Percentiles rank a stretch among this genome's conserved stretches.
phyloP scores from a whole-genome alignment of 768 basidiomycete genomes.

The Collybia sordida region DNA sequence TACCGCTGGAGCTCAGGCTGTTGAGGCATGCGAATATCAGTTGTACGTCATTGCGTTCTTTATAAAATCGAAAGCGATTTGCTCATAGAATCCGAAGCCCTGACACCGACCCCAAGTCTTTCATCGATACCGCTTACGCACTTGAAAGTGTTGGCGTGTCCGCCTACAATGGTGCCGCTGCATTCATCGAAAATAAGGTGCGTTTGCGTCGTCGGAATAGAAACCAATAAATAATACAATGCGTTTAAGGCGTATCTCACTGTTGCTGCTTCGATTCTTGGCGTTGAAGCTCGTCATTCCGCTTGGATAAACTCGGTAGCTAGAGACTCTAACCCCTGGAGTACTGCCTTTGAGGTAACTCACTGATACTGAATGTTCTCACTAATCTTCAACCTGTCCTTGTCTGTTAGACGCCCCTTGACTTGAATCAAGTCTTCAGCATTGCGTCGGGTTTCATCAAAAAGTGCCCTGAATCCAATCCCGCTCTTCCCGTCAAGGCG shows the following conservation, averaged over 20 bases:
- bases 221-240: background rate
- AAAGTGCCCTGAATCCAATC: constrained; percentile 52
- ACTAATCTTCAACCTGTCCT: background rate
- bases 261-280: constrained; percentile 58
- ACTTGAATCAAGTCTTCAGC: constrained; percentile 38
- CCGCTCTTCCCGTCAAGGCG: constrained; percentile 41
- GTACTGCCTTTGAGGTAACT: constrained; percentile 54
- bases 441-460: constrained; percentile 45
- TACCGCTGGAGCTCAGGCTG: constrained; percentile 32
- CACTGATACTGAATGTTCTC: background rate
- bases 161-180: constrained; percentile 59
- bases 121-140: constrained; percentile 47
- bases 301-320: constrained; percentile 58
- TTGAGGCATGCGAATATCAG: constrained; percentile 56
- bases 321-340: constrained; percentile 51
- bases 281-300: constrained; percentile 62
- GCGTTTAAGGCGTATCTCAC: constrained; percentile 40
- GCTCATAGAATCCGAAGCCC: constrained; percentile 28
- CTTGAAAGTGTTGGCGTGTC: constrained; percentile 58
- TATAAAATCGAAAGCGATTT: background rate
- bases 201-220: constrained; percentile 10
- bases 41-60: constrained; percentile 39
- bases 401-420: constrained; percentile 35
- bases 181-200: constrained; percentile 42
- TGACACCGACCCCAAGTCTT: constrained; percentile 43